A percentile compares a stretch with the other conserved stretches of the same genome.
These are phyloP conservation scores for Boletus insuetus DNA, from an alignment of 768 basidiomycete genomes.

Conservation along the genomic window DNA sequence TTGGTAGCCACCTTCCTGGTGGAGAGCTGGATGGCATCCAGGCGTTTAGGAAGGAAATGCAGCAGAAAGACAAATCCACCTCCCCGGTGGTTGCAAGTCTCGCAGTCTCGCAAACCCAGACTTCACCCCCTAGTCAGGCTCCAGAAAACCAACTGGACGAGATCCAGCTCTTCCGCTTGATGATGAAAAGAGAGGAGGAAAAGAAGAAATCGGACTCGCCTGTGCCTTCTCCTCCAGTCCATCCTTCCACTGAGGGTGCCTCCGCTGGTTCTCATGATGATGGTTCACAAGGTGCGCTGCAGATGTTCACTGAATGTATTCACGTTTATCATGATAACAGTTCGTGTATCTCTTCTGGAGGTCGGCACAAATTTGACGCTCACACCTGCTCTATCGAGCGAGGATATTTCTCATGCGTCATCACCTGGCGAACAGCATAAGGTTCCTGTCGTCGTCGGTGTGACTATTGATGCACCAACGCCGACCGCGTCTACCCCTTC, in stretches of 20 bases:
- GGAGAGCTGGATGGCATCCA: slow-evolving; percentile 83
- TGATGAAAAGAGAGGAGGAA: slow-evolving; percentile 78
- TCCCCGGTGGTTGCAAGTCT: slow-evolving; percentile 12
- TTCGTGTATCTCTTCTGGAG: slow-evolving; percentile 1
- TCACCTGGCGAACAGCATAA: slow-evolving; percentile 15
- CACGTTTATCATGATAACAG: slow-evolving; percentile 16
- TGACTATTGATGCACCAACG: not conserved
- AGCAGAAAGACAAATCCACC: slow-evolving; percentile 64
- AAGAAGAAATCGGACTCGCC: slow-evolving; percentile 37
- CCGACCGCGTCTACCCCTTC: slow-evolving; percentile 12
- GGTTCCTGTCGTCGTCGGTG: not conserved
- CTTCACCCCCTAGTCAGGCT: slow-evolving; percentile 16
- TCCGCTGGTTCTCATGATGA: slow-evolving; percentile 8
- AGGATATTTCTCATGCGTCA: slow-evolving; percentile 13
- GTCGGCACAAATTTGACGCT: slow-evolving; percentile 2
- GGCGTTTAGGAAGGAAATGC: slow-evolving; percentile 83
- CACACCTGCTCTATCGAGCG: slow-evolving; percentile 4
- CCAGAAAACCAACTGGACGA: slow-evolving; percentile 60
- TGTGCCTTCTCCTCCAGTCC: not conserved
- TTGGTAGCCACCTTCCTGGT: slow-evolving; percentile 56
- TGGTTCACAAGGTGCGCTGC: slow-evolving; percentile 20
- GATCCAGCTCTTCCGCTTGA: slow-evolving; percentile 77
- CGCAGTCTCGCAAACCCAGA: slow-evolving; percentile 18
- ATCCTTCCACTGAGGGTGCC: slow-evolving; percentile 11
- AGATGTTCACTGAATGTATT: not conserved